A percentile compares a stretch with the other conserved stretches of the same genome.
These are phyloP conservation scores for Persicaria maculosa DNA, from an alignment of 148 eudicot genomes.

Conservation along the genomic window DNA sequence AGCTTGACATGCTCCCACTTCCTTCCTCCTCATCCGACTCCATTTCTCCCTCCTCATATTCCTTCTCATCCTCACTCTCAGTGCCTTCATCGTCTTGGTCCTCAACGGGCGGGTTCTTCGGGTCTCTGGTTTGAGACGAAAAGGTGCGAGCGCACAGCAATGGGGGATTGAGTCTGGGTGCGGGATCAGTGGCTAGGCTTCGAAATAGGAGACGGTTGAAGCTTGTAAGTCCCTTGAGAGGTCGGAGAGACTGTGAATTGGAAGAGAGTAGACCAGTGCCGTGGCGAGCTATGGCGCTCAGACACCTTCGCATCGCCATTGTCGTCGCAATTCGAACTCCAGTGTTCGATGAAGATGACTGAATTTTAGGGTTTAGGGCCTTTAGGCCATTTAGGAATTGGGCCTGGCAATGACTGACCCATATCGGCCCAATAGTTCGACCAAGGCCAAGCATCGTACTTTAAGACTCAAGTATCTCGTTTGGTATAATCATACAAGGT, in stretches of 20 bases:
- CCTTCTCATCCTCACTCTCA: slow-evolving; percentile 23
- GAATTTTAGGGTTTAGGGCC: slow-evolving; percentile 12
- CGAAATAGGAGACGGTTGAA: slow-evolving; percentile 14
- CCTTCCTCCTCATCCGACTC: slow-evolving; percentile 20
- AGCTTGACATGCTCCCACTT: slow-evolving; percentile 18
- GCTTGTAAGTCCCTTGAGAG: slow-evolving; percentile 20
- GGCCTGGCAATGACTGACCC: not conserved
- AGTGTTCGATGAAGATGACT: not conserved
- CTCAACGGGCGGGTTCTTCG: slow-evolving; percentile 13
- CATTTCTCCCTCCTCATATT: slow-evolving; percentile 16
- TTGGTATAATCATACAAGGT: too few species aligned
- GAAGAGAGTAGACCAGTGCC: slow-evolving; percentile 12
- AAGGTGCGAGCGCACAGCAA: slow-evolving; percentile 14
- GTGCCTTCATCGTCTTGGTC: slow-evolving; percentile 7
- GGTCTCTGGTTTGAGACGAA: slow-evolving; percentile 18
- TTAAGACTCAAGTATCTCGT: too few species aligned
- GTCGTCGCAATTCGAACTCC: slow-evolving; percentile 1
- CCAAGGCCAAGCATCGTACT: too few species aligned
- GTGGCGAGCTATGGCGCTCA: slow-evolving; percentile 27
- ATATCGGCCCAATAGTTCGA: too few species aligned
- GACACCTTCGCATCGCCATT: slow-evolving; percentile 35
- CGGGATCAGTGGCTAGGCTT: slow-evolving; percentile 7
- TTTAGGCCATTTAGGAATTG: slow-evolving; percentile 9
- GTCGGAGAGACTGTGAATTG: slow-evolving; percentile 17
- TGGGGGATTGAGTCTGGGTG: slow-evolving; percentile 12